A percentile compares a stretch with the other conserved stretches of the same genome.
These are phyloP conservation scores for Cystobasidium tubakii DNA, from an alignment of 768 basidiomycete genomes.

Conservation along the genomic window DNA sequence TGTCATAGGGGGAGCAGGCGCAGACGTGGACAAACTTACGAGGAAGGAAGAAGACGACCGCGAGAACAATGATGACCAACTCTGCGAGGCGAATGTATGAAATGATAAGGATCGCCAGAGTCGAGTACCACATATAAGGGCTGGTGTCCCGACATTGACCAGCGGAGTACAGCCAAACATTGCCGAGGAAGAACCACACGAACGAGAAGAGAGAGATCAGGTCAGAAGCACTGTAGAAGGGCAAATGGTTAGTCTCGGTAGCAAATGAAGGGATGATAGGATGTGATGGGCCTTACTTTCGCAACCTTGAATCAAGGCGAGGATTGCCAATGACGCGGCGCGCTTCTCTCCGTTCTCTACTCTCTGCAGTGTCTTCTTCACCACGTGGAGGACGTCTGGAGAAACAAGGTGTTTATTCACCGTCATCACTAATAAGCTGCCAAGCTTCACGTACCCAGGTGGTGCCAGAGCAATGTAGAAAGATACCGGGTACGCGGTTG, in stretches of 20 bases:
- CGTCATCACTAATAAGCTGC: background rate
- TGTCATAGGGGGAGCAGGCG: no score
- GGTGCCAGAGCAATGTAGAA: conserved; percentile 37
- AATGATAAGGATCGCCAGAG: conserved; percentile 40
- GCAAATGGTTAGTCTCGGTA: background rate
- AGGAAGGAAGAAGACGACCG: conserved; percentile 44
- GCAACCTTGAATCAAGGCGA: conserved; percentile 29
- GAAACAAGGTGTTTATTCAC: background rate
- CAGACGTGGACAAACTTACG: conserved; percentile 25
- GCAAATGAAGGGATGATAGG: background rate
- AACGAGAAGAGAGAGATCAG: conserved; percentile 24
- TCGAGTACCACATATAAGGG: conserved; percentile 38
- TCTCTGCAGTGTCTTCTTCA: conserved; percentile 12
- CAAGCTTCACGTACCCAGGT: background rate
- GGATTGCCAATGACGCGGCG: conserved; percentile 29
- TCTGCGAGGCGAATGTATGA: conserved; percentile 41
- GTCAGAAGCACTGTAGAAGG: conserved; percentile 19
- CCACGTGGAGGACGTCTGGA: conserved; percentile 19
- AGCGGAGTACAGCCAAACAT: conserved; percentile 39
- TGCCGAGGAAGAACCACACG: conserved; percentile 38
- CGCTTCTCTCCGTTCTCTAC: conserved; percentile 12
- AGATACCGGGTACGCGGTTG: conserved; percentile 37
- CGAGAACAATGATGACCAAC: conserved; percentile 42
- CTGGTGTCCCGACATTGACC: background rate
- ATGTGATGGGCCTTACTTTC: conserved; percentile 7